phyloP scores from a whole-genome alignment of 148 eudicot species.

The Heliosperma pusillum region DNA sequence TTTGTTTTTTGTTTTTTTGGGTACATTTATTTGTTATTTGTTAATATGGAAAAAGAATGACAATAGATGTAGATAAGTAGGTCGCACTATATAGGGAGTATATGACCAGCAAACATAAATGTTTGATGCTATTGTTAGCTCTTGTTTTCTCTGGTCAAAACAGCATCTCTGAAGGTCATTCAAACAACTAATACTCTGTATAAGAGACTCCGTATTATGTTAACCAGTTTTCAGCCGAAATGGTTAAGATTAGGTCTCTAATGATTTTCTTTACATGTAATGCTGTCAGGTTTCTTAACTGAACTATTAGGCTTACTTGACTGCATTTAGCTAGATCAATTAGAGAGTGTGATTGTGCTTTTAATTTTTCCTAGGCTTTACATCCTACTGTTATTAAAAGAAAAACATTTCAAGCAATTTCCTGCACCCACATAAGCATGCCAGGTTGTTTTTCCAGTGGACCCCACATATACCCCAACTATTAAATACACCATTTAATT shows the following conservation, averaged over 20 bases:
- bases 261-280: constrained; percentile 5
- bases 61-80: not conserved
- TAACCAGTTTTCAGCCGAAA: not conserved
- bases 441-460: no score
- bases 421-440: no score
- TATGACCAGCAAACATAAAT: constrained; percentile 15
- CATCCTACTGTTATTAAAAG: no score
- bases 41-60: not conserved
- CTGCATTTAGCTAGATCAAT: not conserved
- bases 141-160: constrained; percentile 1
- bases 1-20: no score
- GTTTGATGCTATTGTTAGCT: constrained; percentile 9
- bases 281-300: constrained; percentile 10
- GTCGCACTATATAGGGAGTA: not conserved
- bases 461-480: no score
- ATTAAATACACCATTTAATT: no score
- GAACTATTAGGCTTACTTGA: constrained; percentile 6
- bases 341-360: no score
- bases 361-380: no score
- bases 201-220: no score
- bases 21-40: no score
- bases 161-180: constrained; percentile 4
- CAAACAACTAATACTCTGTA: not conserved
- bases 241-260: not conserved
- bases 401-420: no score